Evolutionary conservation across 169 alveolate species (phyloP).

Genomic region (Amoebophrya sp.): DNA sequence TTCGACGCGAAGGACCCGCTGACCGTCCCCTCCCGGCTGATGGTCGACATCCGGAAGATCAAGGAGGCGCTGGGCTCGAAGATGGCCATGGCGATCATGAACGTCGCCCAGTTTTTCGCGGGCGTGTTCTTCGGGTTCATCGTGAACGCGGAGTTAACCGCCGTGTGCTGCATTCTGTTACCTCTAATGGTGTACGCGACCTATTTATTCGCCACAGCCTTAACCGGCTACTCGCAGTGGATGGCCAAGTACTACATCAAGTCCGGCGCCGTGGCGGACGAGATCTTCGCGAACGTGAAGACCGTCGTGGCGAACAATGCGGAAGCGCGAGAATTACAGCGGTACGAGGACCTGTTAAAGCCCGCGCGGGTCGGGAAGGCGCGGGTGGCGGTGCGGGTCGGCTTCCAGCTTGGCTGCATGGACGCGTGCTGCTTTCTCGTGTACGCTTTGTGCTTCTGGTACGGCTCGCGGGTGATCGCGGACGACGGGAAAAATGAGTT

Average conservation of each 20-base stretch:
- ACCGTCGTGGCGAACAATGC: constrained; percentile 54
- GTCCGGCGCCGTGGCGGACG: constrained; percentile 53
- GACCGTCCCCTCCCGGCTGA: constrained; percentile 49
- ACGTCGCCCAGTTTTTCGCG: constrained; percentile 48
- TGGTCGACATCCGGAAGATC: constrained; percentile 49
- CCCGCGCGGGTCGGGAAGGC: constrained; percentile 43
- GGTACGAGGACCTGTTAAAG: constrained; percentile 46
- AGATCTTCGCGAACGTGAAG: constrained; percentile 50
- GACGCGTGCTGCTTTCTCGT: constrained; percentile 46
- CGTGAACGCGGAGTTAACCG: constrained; percentile 47
- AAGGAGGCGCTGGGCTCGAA: constrained; percentile 51
- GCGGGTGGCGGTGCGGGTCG: constrained; percentile 44
- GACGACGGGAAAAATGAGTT: neutral
- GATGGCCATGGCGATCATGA: constrained; percentile 49
- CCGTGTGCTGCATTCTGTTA: constrained; percentile 39
- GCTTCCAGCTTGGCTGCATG: constrained; percentile 47
- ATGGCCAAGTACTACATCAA: constrained; percentile 47
- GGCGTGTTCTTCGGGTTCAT: constrained; percentile 42
- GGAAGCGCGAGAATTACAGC: constrained; percentile 43
- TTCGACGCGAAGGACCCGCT: constrained; percentile 52
- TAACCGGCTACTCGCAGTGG: constrained; percentile 38
- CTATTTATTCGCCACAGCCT: constrained; percentile 40
- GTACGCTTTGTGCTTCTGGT: constrained; percentile 56
- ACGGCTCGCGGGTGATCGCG: constrained; percentile 50
- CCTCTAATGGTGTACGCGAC: constrained; percentile 48